Evolutionary conservation across 2,329 filamentous ascomycete genomes (phyloP).

Genomic region (Aspergillus calidoustus): DNA sequence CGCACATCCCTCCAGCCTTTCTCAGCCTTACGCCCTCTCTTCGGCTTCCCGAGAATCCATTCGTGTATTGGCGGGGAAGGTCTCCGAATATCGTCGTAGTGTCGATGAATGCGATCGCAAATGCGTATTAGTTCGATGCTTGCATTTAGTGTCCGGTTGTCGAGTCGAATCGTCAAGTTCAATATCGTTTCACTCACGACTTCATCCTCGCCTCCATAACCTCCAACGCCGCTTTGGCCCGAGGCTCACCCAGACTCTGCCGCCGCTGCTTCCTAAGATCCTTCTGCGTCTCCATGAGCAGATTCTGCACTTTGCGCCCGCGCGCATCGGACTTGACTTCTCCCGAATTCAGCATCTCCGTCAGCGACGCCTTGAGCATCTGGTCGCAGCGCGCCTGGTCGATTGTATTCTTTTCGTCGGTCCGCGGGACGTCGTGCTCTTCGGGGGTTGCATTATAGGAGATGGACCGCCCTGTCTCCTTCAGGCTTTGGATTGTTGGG

Average conservation of each 20-base stretch:
- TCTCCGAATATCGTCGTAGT: too few species aligned
- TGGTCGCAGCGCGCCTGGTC: slow-evolving; percentile 19
- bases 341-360: slow-evolving; percentile 65
- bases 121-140: too few species aligned
- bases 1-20: too few species aligned
- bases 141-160: too few species aligned
- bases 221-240: background rate
- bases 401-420: background rate
- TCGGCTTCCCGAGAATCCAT: too few species aligned
- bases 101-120: too few species aligned
- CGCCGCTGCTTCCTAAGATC: slow-evolving; percentile 46
- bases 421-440: background rate
- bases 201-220: background rate
- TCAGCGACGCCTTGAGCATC: slow-evolving; percentile 61
- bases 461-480: slow-evolving; percentile 16
- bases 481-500: slow-evolving; percentile 17
- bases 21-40: too few species aligned
- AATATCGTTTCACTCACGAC: background rate
- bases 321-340: slow-evolving; percentile 56
- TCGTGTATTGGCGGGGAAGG: too few species aligned
- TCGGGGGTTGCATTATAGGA: slow-evolving; percentile 16
- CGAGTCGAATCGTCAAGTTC: too few species aligned
- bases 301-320: slow-evolving; percentile 61
- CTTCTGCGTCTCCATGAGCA: slow-evolving; percentile 65
- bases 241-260: slow-evolving; percentile 14